A percentile compares a stretch with the other conserved stretches of the same genome.
phyloP scores from a whole-genome alignment of 2,329 filamentous ascomycete species.

The Acrodontium crateriforme region DNA sequence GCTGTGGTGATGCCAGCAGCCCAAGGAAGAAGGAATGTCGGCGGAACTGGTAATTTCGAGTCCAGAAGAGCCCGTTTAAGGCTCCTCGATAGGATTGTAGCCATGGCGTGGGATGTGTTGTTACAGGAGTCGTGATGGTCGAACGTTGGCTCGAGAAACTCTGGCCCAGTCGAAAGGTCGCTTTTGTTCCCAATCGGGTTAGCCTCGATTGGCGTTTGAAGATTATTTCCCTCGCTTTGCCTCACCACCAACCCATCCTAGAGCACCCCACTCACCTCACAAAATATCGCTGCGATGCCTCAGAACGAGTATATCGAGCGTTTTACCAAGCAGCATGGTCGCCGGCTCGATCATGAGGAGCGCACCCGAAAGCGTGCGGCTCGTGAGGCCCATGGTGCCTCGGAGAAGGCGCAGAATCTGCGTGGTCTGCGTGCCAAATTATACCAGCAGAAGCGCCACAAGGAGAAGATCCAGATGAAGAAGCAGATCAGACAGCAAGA shows the following conservation, averaged over 20 bases:
- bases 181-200: no score
- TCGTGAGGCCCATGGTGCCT: conserved; percentile 77
- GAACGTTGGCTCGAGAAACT: background rate
- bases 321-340: conserved; percentile 49
- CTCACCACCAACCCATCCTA: no score
- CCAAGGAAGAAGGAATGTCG: conserved; percentile 39
- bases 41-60: conserved; percentile 39
- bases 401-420: conserved; percentile 83
- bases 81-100: conserved; percentile 34
- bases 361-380: conserved; percentile 73
- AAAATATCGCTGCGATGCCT: conserved; percentile 39
- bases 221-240: no score
- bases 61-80: conserved; percentile 51
- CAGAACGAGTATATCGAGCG: conserved; percentile 70
- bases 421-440: conserved; percentile 85
- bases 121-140: background rate
- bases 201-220: no score
- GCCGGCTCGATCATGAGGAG: conserved; percentile 70
- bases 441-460: conserved; percentile 81
- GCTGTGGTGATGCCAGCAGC: conserved; percentile 31
- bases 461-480: conserved; percentile 97
- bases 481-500: conserved; percentile 91
- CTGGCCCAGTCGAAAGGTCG: no score
- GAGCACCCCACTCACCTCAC: no score
- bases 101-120: conserved; percentile 5